Percentiles rank a stretch among this genome's conserved stretches.
Evolutionary conservation across 495 filamentous ascomycete genomes (phyloP).

Genomic region (Tetracladium marchalianum): DNA sequence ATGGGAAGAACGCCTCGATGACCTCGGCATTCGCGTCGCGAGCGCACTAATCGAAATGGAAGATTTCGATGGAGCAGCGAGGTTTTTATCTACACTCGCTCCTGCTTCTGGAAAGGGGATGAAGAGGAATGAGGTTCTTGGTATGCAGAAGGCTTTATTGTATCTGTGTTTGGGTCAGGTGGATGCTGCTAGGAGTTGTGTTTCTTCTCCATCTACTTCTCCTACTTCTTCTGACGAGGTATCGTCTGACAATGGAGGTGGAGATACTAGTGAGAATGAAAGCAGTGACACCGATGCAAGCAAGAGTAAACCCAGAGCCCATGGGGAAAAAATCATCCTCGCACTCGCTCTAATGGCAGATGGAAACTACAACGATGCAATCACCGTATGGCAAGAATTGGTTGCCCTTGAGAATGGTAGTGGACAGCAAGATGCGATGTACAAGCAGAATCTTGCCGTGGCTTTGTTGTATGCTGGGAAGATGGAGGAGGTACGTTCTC

Average conservation of each 20-base stretch:
- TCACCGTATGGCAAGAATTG: conserved; percentile 52
- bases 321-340: conserved; percentile 33
- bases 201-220: conserved; percentile 21
- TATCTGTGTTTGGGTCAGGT: conserved; percentile 70
- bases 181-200: conserved; percentile 46
- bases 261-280: conserved; percentile 17
- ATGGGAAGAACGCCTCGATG: conserved; percentile 60
- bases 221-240: background rate
- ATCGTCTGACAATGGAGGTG: no score
- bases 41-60: conserved; percentile 87
- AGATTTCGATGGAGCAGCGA: conserved; percentile 64
- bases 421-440: conserved; percentile 40
- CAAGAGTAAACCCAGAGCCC: no score
- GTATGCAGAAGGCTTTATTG: conserved; percentile 48
- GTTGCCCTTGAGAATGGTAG: conserved; percentile 24
- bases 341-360: conserved; percentile 73
- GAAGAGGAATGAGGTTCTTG: conserved; percentile 16
- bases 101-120: conserved; percentile 8
- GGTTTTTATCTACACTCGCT: conserved; percentile 46
- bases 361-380: conserved; percentile 55
- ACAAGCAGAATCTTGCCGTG: conserved; percentile 71
- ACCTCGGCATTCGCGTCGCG: conserved; percentile 69
- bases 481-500: conserved; percentile 54
- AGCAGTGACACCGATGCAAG: no score
- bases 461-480: conserved; percentile 70